These are phyloP conservation scores for Amaranthus hypochondriacus DNA, from an alignment of 148 eudicot genomes.

Conservation along the genomic window DNA sequence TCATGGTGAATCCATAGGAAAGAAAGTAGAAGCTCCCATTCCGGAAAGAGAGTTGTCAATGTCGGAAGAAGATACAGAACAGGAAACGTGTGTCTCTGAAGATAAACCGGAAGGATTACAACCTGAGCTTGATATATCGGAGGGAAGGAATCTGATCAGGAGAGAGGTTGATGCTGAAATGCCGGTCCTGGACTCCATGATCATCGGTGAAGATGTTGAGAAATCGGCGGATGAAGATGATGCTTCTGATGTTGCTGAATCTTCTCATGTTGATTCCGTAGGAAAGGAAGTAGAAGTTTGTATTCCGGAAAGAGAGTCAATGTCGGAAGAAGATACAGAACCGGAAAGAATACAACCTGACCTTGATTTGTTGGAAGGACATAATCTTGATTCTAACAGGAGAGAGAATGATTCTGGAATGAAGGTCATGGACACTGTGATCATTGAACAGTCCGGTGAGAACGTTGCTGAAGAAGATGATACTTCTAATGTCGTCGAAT, in stretches of 20 bases:
- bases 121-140: too few relatives aligned
- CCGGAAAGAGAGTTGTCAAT: too few relatives aligned
- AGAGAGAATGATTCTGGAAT: not conserved
- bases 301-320: slow-evolving; percentile 13
- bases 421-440: not conserved
- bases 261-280: slow-evolving; percentile 19
- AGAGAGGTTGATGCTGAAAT: too few relatives aligned
- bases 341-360: slow-evolving; percentile 1
- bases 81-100: too few relatives aligned
- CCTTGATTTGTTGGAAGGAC: not conserved
- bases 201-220: slow-evolving; percentile 28
- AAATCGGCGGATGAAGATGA: slow-evolving; percentile 23
- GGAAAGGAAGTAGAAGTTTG: slow-evolving; percentile 23
- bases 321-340: slow-evolving; percentile 6
- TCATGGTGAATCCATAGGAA: too few relatives aligned
- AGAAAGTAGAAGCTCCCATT: too few relatives aligned
- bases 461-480: slow-evolving; percentile 4
- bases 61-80: too few relatives aligned
- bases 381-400: not conserved
- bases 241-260: slow-evolving; percentile 11
- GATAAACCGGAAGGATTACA: too few relatives aligned
- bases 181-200: not conserved
- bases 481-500: not conserved
- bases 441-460: not conserved
- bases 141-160: too few relatives aligned